Conservation (phyloP, 2,329 filamentous ascomycete genomes). For the Colletotrichum cereale region DNA sequence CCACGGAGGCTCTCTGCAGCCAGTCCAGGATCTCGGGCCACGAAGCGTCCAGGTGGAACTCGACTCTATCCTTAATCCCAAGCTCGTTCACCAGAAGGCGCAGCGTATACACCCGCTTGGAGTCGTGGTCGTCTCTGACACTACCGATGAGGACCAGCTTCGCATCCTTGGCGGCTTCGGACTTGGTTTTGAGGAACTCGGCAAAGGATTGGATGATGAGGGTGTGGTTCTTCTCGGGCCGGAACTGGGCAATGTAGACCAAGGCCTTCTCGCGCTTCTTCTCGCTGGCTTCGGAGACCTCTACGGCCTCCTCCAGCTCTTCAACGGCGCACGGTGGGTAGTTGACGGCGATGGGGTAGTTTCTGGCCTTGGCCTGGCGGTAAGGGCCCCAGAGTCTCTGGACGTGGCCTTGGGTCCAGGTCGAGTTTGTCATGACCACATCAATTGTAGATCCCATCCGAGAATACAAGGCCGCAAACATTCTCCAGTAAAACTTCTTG, state of each 20-base stretch:
- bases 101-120: slow-evolving; percentile 87
- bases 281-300: slow-evolving; percentile 78
- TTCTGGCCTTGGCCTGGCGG: slow-evolving; percentile 58
- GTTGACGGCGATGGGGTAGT: slow-evolving; percentile 76
- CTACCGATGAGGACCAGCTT: slow-evolving; percentile 89
- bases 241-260: slow-evolving; percentile 96
- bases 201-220: slow-evolving; percentile 89
- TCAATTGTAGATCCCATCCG: slow-evolving; percentile 87
- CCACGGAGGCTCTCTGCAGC: slow-evolving; percentile 81
- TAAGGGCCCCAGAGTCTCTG: slow-evolving; percentile 80
- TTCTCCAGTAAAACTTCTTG: slow-evolving; percentile 88
- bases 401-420: slow-evolving; percentile 91
- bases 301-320: slow-evolving; percentile 81
- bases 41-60: slow-evolving; percentile 89
- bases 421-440: slow-evolving; percentile 97
- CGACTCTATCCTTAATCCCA: slow-evolving; percentile 83
- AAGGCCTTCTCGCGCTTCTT: slow-evolving; percentile 77
- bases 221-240: slow-evolving; percentile 95
- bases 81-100: slow-evolving; percentile 89
- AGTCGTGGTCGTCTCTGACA: slow-evolving; percentile 86
- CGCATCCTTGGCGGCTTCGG: slow-evolving; percentile 65
- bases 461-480: slow-evolving; percentile 87
- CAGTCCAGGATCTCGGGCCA: slow-evolving; percentile 90
- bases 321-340: slow-evolving; percentile 94
- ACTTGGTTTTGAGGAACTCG: slow-evolving; percentile 73